phyloP scores from a whole-genome alignment of 2,329 filamentous ascomycete genomes.

The Cercospora sp. region DNA sequence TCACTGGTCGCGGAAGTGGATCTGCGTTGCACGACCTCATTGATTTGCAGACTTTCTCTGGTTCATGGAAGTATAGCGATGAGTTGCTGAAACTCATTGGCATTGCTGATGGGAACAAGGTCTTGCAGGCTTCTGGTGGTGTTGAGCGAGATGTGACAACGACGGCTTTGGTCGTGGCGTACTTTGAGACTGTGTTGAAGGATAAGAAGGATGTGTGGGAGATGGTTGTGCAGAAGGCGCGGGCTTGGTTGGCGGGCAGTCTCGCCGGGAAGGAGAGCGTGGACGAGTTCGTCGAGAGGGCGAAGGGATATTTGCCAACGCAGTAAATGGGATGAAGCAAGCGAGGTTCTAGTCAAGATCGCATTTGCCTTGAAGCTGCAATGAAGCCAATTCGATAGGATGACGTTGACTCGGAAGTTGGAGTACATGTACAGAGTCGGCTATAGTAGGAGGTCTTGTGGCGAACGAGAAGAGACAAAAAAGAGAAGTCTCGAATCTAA shows the following conservation, averaged over 20 bases:
- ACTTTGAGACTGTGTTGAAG: conserved; percentile 50
- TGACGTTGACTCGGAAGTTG: too few species aligned
- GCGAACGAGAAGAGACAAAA: too few species aligned
- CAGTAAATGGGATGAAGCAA: background rate
- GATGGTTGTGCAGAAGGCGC: conserved; percentile 62
- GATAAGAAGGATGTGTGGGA: conserved; percentile 61
- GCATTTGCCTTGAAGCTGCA: background rate
- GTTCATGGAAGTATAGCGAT: conserved; percentile 50
- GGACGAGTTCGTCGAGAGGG: conserved; percentile 4
- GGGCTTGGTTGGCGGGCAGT: conserved; percentile 28
- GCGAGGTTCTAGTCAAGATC: too few species aligned
- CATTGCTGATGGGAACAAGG: background rate
- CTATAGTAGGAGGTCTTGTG: too few species aligned
- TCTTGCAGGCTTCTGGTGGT: conserved; percentile 7
- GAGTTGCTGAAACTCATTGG: conserved; percentile 25
- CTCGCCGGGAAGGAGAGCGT: background rate
- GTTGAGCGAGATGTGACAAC: conserved; percentile 29
- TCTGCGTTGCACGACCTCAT: conserved; percentile 50
- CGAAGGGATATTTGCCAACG: background rate
- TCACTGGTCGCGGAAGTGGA: background rate
- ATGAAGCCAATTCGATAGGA: too few species aligned
- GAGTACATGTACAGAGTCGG: too few species aligned
- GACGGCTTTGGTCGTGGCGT: conserved; percentile 51
- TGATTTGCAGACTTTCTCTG: conserved; percentile 57
- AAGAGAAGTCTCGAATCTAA: too few species aligned